Evolutionary conservation across 2,329 filamentous ascomycete genomes (phyloP), one percentile per base, ranked within the genome.

Genomic region (Raffaelea arxii): DNA sequence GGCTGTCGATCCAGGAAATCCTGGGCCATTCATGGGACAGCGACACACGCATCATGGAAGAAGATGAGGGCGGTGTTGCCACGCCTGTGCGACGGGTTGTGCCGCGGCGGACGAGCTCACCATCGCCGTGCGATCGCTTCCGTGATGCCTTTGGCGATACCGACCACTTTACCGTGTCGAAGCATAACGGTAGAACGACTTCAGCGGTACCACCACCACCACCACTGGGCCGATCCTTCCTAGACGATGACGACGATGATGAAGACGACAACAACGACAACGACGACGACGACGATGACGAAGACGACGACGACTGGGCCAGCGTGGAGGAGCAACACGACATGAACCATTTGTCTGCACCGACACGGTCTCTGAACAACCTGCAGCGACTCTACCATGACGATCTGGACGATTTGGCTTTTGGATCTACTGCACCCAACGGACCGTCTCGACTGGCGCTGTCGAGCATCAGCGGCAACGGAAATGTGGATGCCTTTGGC

Each of bases 291-390:
- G n/a, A 80, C 41, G 78, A 81, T 36, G 77, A 80, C 30, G 77
- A 80, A 41, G 75, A 80, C 49, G 77, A 81, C 50, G 72, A 81
- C 38, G 78, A 81, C 49, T 83, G 79, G 79, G 72, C 74, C 14
- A 68, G 75, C 52, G 72, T 77, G 46, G 73, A 77, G 25, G 71
- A 75, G 16, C 67, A 73, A 43, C 69, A 68, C 2, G 62, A 75
- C 12, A 71, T 68, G 54, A 79, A 74, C 53, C 70, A 74, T 43
- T 61, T 82, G 16, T 82, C 78, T 2, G 75, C 78, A 11, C 77
- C 78, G 5, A 65, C 71, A 6, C 68, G 67, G 57, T 77, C 75
- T 2, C 65, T 75, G 54, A 77, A 76, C 55, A 52, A 44, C 23
- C 48, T 46, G 12, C 35, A 50, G 10, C 47, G 40, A n/a, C n/a